Conservation (phyloP, 768 basidiomycete genomes). For the Boletus subcaerulescens region DNA sequence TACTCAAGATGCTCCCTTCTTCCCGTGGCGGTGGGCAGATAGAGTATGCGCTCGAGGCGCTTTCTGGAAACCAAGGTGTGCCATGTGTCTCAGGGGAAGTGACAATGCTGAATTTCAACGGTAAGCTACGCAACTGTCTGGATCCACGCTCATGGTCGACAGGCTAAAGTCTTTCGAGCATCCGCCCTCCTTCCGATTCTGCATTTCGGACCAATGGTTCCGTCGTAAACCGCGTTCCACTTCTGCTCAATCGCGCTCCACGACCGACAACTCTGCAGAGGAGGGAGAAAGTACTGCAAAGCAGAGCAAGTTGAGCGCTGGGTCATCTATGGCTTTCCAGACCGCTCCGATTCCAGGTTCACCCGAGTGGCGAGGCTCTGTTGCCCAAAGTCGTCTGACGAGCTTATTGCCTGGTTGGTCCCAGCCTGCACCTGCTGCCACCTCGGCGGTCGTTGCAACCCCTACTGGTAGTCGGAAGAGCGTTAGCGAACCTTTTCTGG, state of each 20-base stretch:
- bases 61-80: constrained; percentile 51
- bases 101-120: background rate
- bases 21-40: constrained; percentile 61
- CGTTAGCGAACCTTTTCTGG: constrained; percentile 69
- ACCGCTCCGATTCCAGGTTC: constrained; percentile 25
- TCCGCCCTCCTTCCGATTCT: constrained; percentile 48
- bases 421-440: constrained; percentile 41
- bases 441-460: constrained; percentile 26
- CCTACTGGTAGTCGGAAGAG: constrained; percentile 48
- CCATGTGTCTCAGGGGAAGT: background rate
- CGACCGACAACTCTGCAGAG: constrained; percentile 42
- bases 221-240: constrained; percentile 57
- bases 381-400: constrained; percentile 60
- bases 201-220: constrained; percentile 80
- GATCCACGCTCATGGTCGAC: constrained; percentile 14
- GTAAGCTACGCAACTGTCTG: constrained; percentile 14
- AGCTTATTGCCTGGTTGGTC: constrained; percentile 69
- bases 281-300: constrained; percentile 65
- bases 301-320: constrained; percentile 33
- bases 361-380: constrained; percentile 51
- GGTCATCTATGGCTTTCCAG: constrained; percentile 21
- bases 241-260: constrained; percentile 49
- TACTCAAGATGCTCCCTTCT: constrained; percentile 61
- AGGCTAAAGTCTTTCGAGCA: constrained; percentile 8
- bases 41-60: constrained; percentile 74